Evolutionary conservation across 164 flowering plant species (phyloP).

Genomic region (Litsea cubeba): DNA sequence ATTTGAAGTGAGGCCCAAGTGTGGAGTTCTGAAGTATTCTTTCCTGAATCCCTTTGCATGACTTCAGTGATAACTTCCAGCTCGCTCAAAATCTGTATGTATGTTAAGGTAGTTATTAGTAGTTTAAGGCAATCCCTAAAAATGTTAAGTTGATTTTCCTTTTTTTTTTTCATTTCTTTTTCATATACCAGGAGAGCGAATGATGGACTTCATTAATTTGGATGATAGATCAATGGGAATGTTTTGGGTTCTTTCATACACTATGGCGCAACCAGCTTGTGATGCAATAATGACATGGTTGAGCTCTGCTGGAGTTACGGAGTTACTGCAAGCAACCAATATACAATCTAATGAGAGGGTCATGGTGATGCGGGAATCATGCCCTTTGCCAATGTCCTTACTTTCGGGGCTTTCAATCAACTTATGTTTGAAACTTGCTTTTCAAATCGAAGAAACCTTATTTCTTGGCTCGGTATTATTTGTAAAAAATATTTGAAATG

Average conservation of each 20-base stretch:
- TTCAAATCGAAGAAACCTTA: constrained; percentile 82
- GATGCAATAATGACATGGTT: constrained; percentile 88
- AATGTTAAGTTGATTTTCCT: no score
- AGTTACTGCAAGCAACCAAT: constrained; percentile 57
- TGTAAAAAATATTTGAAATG: background rate
- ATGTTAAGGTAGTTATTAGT: no score
- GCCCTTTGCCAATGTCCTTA: constrained; percentile 82
- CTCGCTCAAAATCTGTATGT: no score
- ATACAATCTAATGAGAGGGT: constrained; percentile 76
- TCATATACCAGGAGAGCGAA: constrained; percentile 64
- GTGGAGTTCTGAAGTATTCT: no score
- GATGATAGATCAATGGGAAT: constrained; percentile 95
- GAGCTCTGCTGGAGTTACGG: constrained; percentile 69
- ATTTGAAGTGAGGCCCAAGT: no score
- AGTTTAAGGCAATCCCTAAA: no score
- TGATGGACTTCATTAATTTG: constrained; percentile 85
- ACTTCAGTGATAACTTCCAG: no score
- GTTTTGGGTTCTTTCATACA: constrained; percentile 99
- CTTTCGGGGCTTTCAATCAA: constrained; percentile 88
- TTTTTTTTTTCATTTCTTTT: no score
- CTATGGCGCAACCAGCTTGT: constrained; percentile 93
- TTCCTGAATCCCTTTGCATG: no score
- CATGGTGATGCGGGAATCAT: constrained; percentile 74
- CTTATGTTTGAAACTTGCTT: constrained; percentile 65
- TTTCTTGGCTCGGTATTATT: constrained; percentile 73